phyloP scores from a whole-genome alignment of 2,329 filamentous ascomycete species.

The Nemania sp. region DNA sequence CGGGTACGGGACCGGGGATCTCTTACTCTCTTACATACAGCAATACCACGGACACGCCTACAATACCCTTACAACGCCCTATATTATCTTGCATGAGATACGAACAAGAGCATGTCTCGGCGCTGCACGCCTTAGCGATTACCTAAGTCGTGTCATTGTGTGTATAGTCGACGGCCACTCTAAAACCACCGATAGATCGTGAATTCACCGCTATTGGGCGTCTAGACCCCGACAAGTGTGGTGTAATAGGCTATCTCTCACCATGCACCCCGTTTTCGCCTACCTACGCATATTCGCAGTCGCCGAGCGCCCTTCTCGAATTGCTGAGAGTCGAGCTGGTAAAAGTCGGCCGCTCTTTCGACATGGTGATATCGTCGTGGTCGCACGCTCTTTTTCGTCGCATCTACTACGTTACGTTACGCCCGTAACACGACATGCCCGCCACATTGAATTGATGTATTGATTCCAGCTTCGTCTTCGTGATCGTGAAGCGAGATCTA shows the following conservation, averaged over 20 bases:
- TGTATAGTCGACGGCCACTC: not conserved
- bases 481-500: slow-evolving; percentile 8
- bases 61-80: too few species aligned
- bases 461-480: not conserved
- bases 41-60: slow-evolving; percentile 21
- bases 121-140: slow-evolving; percentile 13
- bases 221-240: slow-evolving; percentile 8
- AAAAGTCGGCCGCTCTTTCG: slow-evolving; percentile 16
- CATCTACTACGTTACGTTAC: slow-evolving; percentile 34
- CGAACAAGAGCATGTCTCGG: not conserved
- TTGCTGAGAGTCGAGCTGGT: not conserved
- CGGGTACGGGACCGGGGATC: not conserved
- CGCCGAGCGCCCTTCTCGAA: not conserved
- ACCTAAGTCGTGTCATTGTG: slow-evolving; percentile 19
- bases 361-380: not conserved
- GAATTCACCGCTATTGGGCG: slow-evolving; percentile 21
- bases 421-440: not conserved
- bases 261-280: not conserved
- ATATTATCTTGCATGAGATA: slow-evolving; percentile 9
- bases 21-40: not conserved
- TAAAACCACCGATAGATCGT: not conserved
- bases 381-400: not conserved
- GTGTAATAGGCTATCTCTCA: slow-evolving; percentile 30
- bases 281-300: not conserved
- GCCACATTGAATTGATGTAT: not conserved